Evolutionary conservation across 2,329 filamentous ascomycete species (phyloP), one percentile per base, ranked within the genome.

Genomic region (Cercospora sp.): DNA sequence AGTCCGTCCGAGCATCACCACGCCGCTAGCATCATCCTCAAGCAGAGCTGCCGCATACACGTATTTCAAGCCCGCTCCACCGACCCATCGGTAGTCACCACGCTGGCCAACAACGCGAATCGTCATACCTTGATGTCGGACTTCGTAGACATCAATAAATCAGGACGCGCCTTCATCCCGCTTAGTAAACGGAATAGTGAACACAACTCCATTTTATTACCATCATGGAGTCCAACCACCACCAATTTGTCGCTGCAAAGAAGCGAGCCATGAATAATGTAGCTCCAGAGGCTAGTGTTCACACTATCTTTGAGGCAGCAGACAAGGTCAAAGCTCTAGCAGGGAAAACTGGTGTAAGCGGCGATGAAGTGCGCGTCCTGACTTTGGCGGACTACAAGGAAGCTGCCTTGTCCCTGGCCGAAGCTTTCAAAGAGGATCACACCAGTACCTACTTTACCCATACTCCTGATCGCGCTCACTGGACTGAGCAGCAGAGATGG

Each of bases 361-460:
- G 84, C 69, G 82, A 84, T 72, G 80, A 82, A 62, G 85, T 92
- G 73, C 90, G 91, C 70, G 79, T 86, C 68, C 82, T 94, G 71
- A 82, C 83, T 70, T 85, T 89, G 75, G 81, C 85, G 66, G 91
- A 94, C 80, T 90, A 88, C 82, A 88, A 89, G 77, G 86, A 88
- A 77, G 91, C 91, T 33, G 91, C 89, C 28, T 82, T 86, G 39
- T 89, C 89, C 75, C 86, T 96, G 72, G 90, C 92, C 58, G 88
- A 92, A 77, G 90, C 92, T 70, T 95, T 96, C 81, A 89, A 87
- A 67, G 83, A 88, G 69, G 92, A 95, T 78, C 87, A 91, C 67
- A 86, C 93, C 70, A 88, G 89, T 69, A 85, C 87, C 78, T 95
- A 94, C 81, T 88, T 93, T 75, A 83, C 94, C 74, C 87, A 91